Conservation (phyloP, 2,329 filamentous ascomycete genomes). For the Talaromyces sp. region DNA sequence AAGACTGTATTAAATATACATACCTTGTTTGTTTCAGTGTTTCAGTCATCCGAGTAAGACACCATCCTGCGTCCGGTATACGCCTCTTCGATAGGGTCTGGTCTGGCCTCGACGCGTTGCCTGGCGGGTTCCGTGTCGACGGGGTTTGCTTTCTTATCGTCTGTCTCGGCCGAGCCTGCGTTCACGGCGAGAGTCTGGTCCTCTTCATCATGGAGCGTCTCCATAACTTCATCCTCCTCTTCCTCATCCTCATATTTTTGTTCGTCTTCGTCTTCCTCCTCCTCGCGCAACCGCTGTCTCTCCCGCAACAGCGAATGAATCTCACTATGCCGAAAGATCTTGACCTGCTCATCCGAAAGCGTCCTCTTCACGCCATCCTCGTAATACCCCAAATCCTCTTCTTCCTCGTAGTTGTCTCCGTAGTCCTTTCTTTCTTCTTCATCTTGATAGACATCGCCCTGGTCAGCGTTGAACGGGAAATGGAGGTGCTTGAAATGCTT, state of each 20-base stretch:
- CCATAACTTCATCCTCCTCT: neutral
- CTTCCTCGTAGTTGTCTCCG: slow-evolving; percentile 15
- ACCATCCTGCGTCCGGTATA: slow-evolving; percentile 26
- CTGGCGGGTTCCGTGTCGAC: neutral
- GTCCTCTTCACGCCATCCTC: slow-evolving; percentile 80
- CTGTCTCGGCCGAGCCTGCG: neutral
- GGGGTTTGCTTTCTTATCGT: neutral
- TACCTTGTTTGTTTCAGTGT: slow-evolving; percentile 9
- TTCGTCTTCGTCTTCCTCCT: slow-evolving; percentile 16
- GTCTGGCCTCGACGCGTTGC: neutral
- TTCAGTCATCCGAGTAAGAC: slow-evolving; percentile 30
- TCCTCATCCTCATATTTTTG: neutral
- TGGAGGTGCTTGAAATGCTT: slow-evolving; percentile 47
- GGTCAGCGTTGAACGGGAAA: neutral
- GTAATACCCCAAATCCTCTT: slow-evolving; percentile 69
- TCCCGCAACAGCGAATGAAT: slow-evolving; percentile 63
- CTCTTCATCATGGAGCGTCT: neutral
- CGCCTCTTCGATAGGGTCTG: neutral
- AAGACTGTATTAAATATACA: neutral
- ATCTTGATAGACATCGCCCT: neutral
- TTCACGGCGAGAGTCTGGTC: neutral
- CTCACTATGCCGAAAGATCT: slow-evolving; percentile 85
- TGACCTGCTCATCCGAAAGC: slow-evolving; percentile 83
- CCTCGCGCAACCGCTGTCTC: slow-evolving; percentile 25
- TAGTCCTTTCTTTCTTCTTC: slow-evolving; percentile 5